phyloP scores from a whole-genome alignment of 1,284 basidiomycete genomes.

The Ustilago crameri region DNA sequence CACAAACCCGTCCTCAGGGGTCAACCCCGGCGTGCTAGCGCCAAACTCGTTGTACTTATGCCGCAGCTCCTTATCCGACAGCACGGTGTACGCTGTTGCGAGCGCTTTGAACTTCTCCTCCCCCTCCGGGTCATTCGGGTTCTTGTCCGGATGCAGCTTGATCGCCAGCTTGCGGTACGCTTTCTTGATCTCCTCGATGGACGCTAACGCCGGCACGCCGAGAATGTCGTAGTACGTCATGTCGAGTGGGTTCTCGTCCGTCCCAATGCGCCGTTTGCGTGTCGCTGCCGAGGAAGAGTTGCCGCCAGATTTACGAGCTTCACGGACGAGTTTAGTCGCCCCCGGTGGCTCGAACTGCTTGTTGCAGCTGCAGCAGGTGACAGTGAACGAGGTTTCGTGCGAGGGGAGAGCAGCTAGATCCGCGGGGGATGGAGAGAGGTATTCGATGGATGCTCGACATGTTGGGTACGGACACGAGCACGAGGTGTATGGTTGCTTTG shows the following conservation, averaged over 20 bases:
- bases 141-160: slow-evolving; percentile 81
- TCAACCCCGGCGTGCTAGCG: slow-evolving; percentile 64
- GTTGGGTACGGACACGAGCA: slow-evolving; percentile 62
- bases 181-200: slow-evolving; percentile 90
- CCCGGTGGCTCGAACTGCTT: slow-evolving; percentile 65
- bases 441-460: slow-evolving; percentile 63
- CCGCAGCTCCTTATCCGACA: slow-evolving; percentile 85
- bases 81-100: slow-evolving; percentile 74
- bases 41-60: slow-evolving; percentile 90
- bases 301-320: slow-evolving; percentile 49
- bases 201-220: slow-evolving; percentile 79
- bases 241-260: slow-evolving; percentile 66
- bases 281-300: slow-evolving; percentile 14
- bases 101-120: slow-evolving; percentile 76
- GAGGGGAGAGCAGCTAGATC: slow-evolving; percentile 45
- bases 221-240: slow-evolving; percentile 73
- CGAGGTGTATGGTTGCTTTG: slow-evolving; percentile 57
- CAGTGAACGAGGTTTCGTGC: slow-evolving; percentile 61
- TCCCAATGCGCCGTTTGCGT: slow-evolving; percentile 64
- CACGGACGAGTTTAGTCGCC: slow-evolving; percentile 58
- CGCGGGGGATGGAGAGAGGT: slow-evolving; percentile 46
- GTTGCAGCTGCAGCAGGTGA: slow-evolving; percentile 61
- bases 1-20: slow-evolving; percentile 69
- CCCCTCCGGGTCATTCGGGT: slow-evolving; percentile 88
- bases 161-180: slow-evolving; percentile 94